A percentile compares a stretch with the other conserved stretches of the same genome.
Conservation (phyloP, 106 monocot species). For the Alisma plantagoaquatica region DNA sequence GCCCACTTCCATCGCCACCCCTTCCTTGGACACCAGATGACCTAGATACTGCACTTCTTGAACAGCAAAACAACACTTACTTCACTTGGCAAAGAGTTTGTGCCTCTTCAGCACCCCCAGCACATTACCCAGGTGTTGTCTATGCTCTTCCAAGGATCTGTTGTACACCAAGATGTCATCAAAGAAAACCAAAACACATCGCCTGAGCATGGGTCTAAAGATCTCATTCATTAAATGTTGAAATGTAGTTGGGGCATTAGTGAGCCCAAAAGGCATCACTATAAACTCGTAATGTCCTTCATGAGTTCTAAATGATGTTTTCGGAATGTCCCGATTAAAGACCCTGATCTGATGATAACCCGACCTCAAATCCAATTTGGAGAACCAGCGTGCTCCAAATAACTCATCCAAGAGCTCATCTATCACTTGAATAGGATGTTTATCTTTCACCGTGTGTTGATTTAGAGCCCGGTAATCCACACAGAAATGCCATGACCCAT, state of each 20-base stretch:
- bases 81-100: not conserved
- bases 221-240: slow-evolving; percentile 2
- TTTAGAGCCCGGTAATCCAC: slow-evolving; percentile 4
- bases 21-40: not conserved
- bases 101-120: not conserved
- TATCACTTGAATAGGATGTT: slow-evolving; percentile 1
- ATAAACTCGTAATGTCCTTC: slow-evolving; percentile 7
- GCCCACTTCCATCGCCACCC: not conserved
- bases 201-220: not conserved
- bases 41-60: not conserved
- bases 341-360: slow-evolving; percentile 4
- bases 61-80: not conserved
- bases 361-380: slow-evolving; percentile 1
- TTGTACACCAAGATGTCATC: slow-evolving; percentile 2
- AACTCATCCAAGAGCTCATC: slow-evolving; percentile 12
- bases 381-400: not conserved
- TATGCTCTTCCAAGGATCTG: not conserved
- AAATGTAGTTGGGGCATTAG: slow-evolving; percentile 3
- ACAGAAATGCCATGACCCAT: slow-evolving; percentile 2
- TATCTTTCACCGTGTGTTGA: slow-evolving; percentile 1
- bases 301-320: slow-evolving; percentile 9
- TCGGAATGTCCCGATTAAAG: not conserved
- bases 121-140: not conserved
- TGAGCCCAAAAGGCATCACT: slow-evolving; percentile 8
- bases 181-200: slow-evolving; percentile 2